phyloP scores from a whole-genome alignment of 345 rosid genomes.

The Pistacia vera region DNA sequence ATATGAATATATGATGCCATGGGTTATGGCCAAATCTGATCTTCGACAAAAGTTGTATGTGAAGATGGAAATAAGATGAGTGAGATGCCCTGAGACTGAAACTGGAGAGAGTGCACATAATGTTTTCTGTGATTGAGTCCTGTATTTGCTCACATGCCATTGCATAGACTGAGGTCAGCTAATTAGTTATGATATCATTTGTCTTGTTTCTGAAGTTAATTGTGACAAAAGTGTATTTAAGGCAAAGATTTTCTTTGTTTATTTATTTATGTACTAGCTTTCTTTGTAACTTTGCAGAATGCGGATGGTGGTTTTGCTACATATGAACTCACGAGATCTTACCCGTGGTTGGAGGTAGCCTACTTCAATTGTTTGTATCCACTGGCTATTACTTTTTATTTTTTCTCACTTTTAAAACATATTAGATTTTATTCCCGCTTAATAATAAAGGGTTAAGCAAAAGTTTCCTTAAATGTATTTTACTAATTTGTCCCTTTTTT shows the following conservation, averaged over 20 bases:
- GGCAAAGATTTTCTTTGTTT: background rate
- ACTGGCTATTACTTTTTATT: background rate
- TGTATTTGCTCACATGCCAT: background rate
- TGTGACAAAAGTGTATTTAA: background rate
- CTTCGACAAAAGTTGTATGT: background rate
- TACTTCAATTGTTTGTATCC: slow-evolving; percentile 7
- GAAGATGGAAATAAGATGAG: background rate
- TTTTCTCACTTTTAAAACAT: too few species aligned
- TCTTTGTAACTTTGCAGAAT: slow-evolving; percentile 53
- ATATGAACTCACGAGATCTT: slow-evolving; percentile 92
- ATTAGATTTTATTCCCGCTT: too few species aligned
- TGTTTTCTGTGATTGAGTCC: background rate
- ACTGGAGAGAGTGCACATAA: background rate
- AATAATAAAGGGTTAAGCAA: too few species aligned
- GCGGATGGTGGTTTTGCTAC: slow-evolving; percentile 82
- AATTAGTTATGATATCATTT: slow-evolving; percentile 12
- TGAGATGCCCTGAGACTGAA: background rate
- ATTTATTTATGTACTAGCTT: background rate
- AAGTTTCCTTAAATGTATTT: too few species aligned
- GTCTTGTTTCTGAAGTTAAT: background rate
- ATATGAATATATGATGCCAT: background rate
- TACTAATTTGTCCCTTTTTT: too few species aligned
- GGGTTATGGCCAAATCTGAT: background rate
- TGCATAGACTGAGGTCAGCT: background rate
- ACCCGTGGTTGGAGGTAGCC: slow-evolving; percentile 87